phyloP scores from a whole-genome alignment of 352 stramenopile species.

The Phytophthora ramorum region DNA sequence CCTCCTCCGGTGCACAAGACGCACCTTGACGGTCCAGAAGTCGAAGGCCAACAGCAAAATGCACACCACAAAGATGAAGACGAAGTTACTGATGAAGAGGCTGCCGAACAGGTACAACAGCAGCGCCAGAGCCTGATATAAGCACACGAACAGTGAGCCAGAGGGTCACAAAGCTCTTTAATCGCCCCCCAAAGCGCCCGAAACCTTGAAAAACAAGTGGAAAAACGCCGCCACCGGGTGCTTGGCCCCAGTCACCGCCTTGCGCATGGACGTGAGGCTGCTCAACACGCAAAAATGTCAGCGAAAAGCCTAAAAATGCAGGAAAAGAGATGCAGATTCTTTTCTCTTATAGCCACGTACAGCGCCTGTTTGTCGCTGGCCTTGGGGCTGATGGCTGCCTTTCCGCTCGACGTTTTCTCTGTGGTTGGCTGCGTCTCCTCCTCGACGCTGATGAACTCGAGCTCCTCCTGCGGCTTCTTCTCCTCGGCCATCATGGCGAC shows the following conservation, averaged over 20 bases:
- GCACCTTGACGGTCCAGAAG: constrained; percentile 98
- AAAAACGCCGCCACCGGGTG: constrained; percentile 96
- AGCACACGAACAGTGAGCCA: not conserved
- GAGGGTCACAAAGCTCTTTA: not conserved
- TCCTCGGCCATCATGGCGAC: constrained; percentile 64
- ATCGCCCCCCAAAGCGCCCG: not conserved
- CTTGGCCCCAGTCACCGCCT: constrained; percentile 78
- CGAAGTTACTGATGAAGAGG: constrained; percentile 92
- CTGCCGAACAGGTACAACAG: constrained; percentile 96
- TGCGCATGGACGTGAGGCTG: constrained; percentile 76
- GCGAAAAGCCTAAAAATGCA: constrained; percentile 6
- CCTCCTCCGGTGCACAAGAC: constrained; percentile 20
- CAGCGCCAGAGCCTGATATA: constrained; percentile 73
- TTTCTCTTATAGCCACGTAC: constrained; percentile 42
- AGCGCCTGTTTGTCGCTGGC: constrained; percentile 60
- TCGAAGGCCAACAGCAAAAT: constrained; percentile 97
- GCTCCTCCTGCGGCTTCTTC: constrained; percentile 68
- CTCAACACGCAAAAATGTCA: constrained; percentile 11
- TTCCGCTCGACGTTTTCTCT: constrained; percentile 23
- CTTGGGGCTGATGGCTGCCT: constrained; percentile 29
- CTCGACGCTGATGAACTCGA: constrained; percentile 86
- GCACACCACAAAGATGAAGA: constrained; percentile 97
- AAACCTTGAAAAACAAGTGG: constrained; percentile 97
- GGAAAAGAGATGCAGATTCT: not conserved
- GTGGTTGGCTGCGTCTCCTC: constrained; percentile 20